Evolutionary conservation across 1,139 yeast genomes (phyloP).

Genomic region (Debaryomycetaceae sp.): DNA sequence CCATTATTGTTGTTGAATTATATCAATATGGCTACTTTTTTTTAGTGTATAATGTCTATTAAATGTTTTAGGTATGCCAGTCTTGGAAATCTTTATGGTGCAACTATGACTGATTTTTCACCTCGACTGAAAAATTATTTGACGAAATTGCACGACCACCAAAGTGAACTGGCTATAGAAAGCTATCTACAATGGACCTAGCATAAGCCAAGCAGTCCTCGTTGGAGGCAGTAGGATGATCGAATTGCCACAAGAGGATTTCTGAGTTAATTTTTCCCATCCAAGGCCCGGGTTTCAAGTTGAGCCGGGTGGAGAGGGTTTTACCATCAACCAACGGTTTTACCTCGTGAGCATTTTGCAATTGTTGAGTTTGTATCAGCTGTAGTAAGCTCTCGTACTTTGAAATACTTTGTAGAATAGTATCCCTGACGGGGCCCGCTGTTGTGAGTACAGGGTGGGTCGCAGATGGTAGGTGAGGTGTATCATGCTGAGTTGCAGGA

Average conservation of each 20-base stretch:
- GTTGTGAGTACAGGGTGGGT: background rate
- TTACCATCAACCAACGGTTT: constrained; percentile 71
- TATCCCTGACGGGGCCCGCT: background rate
- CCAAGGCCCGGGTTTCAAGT: constrained; percentile 84
- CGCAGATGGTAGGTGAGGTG: background rate
- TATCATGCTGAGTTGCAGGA: background rate
- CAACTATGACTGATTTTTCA: constrained; percentile 2
- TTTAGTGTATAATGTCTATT: background rate
- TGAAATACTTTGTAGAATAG: constrained; percentile 7
- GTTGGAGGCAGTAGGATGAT: constrained; percentile 53
- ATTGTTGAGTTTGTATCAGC: constrained; percentile 21
- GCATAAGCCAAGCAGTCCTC: constrained; percentile 54
- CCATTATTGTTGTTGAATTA: constrained; percentile 20
- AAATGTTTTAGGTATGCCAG: background rate
- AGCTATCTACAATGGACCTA: constrained; percentile 16
- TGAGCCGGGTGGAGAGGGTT: constrained; percentile 47
- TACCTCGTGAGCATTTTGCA: constrained; percentile 41
- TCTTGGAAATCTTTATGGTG: background rate
- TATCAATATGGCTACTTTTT: background rate
- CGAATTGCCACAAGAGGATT: constrained; percentile 71
- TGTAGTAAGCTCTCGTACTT: constrained; percentile 35
- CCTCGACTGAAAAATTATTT: background rate
- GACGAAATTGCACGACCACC: background rate
- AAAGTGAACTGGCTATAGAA: background rate
- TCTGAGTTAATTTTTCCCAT: constrained; percentile 53